phyloP scores from a whole-genome alignment of 345 rosid genomes.

The Eucalyptus pauciflora region DNA sequence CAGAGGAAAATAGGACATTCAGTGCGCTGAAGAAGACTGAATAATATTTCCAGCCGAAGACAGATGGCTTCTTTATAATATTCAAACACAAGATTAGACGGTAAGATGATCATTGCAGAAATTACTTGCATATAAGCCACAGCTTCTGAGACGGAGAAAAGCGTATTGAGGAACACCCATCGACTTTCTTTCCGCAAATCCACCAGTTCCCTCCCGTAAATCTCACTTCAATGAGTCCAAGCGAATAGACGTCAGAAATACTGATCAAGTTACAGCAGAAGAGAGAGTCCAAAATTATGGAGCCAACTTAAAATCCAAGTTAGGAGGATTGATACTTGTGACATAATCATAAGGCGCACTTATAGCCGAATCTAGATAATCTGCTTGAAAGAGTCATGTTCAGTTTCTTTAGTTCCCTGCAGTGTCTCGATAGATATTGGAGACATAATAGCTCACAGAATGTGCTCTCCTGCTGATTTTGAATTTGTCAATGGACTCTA shows the following conservation, averaged over 20 bases:
- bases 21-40: background rate
- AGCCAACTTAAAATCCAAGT: background rate
- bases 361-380: background rate
- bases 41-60: background rate
- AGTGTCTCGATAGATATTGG: background rate
- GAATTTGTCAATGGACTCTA: background rate
- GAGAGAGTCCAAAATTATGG: background rate
- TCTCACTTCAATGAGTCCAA: slow-evolving; percentile 57
- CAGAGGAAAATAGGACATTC: background rate
- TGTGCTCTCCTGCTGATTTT: background rate
- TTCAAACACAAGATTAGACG: background rate
- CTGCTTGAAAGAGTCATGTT: background rate
- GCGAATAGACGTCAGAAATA: slow-evolving; percentile 20
- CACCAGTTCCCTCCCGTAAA: slow-evolving; percentile 85
- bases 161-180: slow-evolving; percentile 87
- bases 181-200: slow-evolving; percentile 79
- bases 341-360: background rate
- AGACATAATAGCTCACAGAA: background rate
- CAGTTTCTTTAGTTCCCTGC: background rate
- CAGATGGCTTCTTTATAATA: background rate
- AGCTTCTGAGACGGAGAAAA: slow-evolving; percentile 94
- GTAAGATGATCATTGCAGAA: background rate
- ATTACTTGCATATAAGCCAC: slow-evolving; percentile 85
- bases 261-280: slow-evolving; percentile 5
- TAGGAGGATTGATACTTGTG: background rate